These are phyloP conservation scores for Artemisia annua DNA, from an alignment of 129 eudicot genomes.

Conservation along the genomic window DNA sequence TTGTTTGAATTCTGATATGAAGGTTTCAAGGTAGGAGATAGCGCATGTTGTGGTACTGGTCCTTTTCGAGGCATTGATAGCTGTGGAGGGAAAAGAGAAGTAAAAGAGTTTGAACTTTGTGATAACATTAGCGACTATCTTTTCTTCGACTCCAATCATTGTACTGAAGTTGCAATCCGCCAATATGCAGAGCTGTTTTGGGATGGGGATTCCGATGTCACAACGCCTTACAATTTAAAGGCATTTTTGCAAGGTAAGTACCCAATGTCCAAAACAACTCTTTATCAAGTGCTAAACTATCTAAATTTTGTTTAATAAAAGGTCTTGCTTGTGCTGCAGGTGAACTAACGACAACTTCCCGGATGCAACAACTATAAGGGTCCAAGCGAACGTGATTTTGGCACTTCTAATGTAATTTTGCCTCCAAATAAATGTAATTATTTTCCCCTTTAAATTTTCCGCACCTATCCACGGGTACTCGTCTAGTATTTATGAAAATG, in stretches of 20 bases:
- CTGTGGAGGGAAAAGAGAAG: constrained; percentile 56
- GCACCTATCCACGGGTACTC: no score
- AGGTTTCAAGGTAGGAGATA: constrained; percentile 48
- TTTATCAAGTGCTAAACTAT: background rate
- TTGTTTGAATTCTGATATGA: background rate
- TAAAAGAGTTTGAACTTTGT: constrained; percentile 32
- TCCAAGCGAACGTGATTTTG: no score
- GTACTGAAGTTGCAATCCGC: constrained; percentile 35
- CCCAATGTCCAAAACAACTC: background rate
- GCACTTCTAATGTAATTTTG: no score
- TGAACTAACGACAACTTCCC: no score
- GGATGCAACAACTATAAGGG: no score
- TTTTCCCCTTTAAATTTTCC: no score
- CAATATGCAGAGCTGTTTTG: constrained; percentile 59
- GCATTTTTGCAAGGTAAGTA: constrained; percentile 27
- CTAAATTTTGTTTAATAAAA: no score
- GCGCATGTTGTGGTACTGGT: constrained; percentile 52
- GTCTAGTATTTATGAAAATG: no score
- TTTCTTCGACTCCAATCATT: constrained; percentile 56
- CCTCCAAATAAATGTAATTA: no score
- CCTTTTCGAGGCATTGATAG: constrained; percentile 32
- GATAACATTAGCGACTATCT: constrained; percentile 30
- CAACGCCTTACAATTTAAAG: constrained; percentile 40
- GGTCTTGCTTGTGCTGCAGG: no score
- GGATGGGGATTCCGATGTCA: constrained; percentile 32